These are phyloP conservation scores for Obelidium mucronatum DNA, from an alignment of 192 early-diverging fungal genomes.

Conservation along the genomic window DNA sequence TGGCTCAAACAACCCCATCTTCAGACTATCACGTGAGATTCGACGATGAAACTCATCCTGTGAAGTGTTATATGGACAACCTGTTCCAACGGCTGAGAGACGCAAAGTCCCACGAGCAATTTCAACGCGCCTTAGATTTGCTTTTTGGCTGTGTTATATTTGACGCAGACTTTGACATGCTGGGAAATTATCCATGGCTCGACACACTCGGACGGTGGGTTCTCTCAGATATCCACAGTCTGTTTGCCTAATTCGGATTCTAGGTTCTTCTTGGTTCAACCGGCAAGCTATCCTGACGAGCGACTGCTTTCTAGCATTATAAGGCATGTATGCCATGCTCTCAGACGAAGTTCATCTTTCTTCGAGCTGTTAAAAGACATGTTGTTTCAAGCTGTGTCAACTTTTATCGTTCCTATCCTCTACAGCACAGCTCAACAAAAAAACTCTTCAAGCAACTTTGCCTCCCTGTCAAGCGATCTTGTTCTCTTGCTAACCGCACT, in stretches of 20 bases:
- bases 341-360: background rate
- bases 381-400: slow-evolving; percentile 29
- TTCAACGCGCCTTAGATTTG: slow-evolving; percentile 34
- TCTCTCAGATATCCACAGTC: background rate
- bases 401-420: slow-evolving; percentile 27
- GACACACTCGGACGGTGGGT: background rate
- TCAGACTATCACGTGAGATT: too few relatives aligned
- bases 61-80: background rate
- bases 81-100: background rate
- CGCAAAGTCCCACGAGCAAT: slow-evolving; percentile 38
- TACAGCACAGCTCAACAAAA: slow-evolving; percentile 11
- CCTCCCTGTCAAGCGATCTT: background rate
- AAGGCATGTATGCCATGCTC: slow-evolving; percentile 11
- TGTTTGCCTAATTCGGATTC: too few relatives aligned
- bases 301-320: slow-evolving; percentile 34
- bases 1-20: too few relatives aligned
- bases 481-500: background rate
- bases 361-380: slow-evolving; percentile 9
- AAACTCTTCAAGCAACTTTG: background rate
- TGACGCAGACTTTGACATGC: slow-evolving; percentile 11
- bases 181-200: background rate
- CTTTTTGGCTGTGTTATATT: slow-evolving; percentile 28
- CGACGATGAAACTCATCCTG: background rate
- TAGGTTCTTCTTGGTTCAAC: slow-evolving; percentile 39
- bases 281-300: slow-evolving; percentile 40